These are phyloP conservation scores for Rhodotorula babjevae DNA, from an alignment of 768 basidiomycete species.

Conservation along the genomic window DNA sequence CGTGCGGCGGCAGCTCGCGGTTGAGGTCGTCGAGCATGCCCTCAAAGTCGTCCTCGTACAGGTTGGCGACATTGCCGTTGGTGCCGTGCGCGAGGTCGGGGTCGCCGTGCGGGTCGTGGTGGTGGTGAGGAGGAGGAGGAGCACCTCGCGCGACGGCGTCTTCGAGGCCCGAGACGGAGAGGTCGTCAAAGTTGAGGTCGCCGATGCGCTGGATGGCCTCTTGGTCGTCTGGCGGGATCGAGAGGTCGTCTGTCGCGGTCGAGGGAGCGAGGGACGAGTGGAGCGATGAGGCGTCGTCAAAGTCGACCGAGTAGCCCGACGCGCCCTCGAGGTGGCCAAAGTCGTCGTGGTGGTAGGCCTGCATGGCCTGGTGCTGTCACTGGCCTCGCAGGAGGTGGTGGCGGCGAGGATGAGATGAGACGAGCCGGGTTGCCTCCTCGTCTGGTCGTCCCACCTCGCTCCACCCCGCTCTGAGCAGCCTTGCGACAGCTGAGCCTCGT, in stretches of 20 bases:
- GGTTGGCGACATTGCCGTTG: slow-evolving; percentile 19
- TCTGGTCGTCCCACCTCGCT: background rate
- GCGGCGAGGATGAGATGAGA: background rate
- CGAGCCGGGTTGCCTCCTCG: background rate
- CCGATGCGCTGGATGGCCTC: background rate
- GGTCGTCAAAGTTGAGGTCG: slow-evolving; percentile 30
- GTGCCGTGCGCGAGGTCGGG: background rate
- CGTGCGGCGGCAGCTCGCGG: slow-evolving; percentile 78
- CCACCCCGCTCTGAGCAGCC: no score
- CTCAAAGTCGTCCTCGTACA: slow-evolving; percentile 76
- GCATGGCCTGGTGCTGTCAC: background rate
- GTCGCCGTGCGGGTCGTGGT: no score
- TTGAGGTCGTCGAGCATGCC: slow-evolving; percentile 83
- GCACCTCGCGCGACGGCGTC: background rate
- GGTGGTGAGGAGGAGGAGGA: no score
- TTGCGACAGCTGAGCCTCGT: no score
- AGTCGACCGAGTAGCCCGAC: slow-evolving; percentile 38
- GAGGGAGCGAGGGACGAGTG: slow-evolving; percentile 10
- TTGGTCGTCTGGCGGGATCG: slow-evolving; percentile 1
- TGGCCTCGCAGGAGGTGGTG: background rate
- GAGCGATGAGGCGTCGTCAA: slow-evolving; percentile 33
- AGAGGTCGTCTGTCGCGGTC: background rate
- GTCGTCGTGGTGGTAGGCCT: slow-evolving; percentile 4
- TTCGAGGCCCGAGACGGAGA: slow-evolving; percentile 10
- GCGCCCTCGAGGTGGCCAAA: slow-evolving; percentile 50